Conservation (phyloP, 768 basidiomycete species). For the Termitomyces sp. region DNA sequence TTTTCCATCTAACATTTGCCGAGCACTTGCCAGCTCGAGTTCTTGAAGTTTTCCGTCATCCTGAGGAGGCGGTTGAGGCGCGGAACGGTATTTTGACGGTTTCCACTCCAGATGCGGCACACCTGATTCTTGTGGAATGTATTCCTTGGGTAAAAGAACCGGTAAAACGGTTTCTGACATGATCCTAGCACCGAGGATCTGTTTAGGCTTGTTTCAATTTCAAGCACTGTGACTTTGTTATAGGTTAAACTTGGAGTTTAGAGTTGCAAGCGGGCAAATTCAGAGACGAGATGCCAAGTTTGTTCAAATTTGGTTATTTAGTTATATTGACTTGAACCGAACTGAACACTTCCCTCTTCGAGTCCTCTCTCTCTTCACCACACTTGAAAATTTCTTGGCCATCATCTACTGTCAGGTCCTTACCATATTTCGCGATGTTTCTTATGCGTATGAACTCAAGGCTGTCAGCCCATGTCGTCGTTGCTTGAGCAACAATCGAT, state of each 20-base stretch:
- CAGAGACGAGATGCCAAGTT: not conserved
- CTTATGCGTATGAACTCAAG: not conserved
- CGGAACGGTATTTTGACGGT: slow-evolving; percentile 63
- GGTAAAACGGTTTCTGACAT: slow-evolving; percentile 32
- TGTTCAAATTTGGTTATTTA: not conserved
- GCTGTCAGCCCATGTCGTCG: not conserved
- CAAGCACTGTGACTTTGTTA: not conserved
- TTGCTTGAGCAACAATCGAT: not conserved
- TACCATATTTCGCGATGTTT: too few species aligned
- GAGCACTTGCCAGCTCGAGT: slow-evolving; percentile 70
- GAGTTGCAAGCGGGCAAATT: not conserved
- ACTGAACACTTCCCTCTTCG: not conserved
- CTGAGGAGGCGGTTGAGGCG: slow-evolving; percentile 71
- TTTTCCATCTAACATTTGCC: slow-evolving; percentile 75
- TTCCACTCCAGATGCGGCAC: slow-evolving; percentile 63
- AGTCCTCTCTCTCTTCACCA: not conserved
- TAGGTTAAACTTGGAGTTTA: not conserved
- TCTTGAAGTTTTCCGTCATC: slow-evolving; percentile 77
- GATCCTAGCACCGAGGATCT: not conserved
- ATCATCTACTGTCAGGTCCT: not conserved
- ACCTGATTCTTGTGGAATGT: slow-evolving; percentile 27
- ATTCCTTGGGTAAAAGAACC: slow-evolving; percentile 47
- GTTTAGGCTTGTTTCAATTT: not conserved
- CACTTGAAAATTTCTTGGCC: not conserved
- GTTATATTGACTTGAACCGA: not conserved